These are phyloP conservation scores for Exophiala xenobiotica DNA, from an alignment of 2,329 filamentous ascomycete genomes.

Conservation along the genomic window DNA sequence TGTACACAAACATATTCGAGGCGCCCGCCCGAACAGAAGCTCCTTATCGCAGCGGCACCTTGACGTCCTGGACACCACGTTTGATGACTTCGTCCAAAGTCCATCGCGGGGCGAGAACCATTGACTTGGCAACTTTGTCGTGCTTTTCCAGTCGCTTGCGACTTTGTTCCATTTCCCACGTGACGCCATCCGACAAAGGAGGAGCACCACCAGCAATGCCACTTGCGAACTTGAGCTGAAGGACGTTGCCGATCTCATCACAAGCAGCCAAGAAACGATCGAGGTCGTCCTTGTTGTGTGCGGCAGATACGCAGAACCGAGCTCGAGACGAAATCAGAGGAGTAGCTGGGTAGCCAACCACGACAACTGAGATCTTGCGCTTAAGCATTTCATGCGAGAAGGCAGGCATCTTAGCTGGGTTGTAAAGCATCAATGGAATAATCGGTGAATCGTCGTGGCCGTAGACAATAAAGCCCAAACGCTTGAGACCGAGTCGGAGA, in stretches of 20 bases:
- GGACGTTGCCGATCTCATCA: slow-evolving; percentile 81
- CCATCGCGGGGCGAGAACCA: slow-evolving; percentile 73
- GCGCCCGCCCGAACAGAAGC: neutral
- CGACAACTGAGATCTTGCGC: slow-evolving; percentile 95
- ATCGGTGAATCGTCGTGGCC: slow-evolving; percentile 98
- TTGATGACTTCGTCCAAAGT: slow-evolving; percentile 71
- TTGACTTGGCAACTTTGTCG: slow-evolving; percentile 42
- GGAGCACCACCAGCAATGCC: slow-evolving; percentile 86
- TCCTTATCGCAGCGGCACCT: slow-evolving; percentile 64
- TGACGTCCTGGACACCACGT: slow-evolving; percentile 71
- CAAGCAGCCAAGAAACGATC: slow-evolving; percentile 86
- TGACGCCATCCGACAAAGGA: slow-evolving; percentile 69
- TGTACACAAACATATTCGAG: slow-evolving; percentile 8
- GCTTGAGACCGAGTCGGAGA: slow-evolving; percentile 94
- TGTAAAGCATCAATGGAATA: slow-evolving; percentile 89
- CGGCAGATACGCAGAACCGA: slow-evolving; percentile 91
- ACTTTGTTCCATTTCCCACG: slow-evolving; percentile 69
- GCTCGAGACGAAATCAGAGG: slow-evolving; percentile 92
- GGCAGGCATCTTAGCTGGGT: slow-evolving; percentile 97
- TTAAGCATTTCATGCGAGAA: slow-evolving; percentile 99
- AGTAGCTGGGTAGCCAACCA: slow-evolving; percentile 95
- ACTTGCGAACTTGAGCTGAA: slow-evolving; percentile 96
- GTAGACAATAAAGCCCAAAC: slow-evolving; percentile 93
- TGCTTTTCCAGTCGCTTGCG: slow-evolving; percentile 55
- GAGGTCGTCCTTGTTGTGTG: slow-evolving; percentile 97